Evolutionary conservation across 2,329 filamentous ascomycete species (phyloP), one percentile per base, ranked within the genome.

Genomic region (Paramyrothecium sp.): DNA sequence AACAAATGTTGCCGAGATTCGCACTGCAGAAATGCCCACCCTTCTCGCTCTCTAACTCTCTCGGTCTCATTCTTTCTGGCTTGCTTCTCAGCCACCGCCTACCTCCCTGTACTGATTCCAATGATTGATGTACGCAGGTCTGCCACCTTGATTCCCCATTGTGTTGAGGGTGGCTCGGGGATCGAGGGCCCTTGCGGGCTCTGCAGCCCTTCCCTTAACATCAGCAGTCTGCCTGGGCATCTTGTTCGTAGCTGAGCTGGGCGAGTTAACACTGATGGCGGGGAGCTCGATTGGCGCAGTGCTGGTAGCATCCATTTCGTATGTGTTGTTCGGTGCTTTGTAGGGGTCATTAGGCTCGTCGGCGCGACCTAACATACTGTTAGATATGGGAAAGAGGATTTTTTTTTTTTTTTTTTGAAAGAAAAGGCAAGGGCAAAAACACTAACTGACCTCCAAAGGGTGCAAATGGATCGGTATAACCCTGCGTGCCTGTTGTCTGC

Each of bases 361-460:
- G 46, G 57, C 67, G 54, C 73, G 69, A 2, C 73, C 73, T 76
- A 16, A 16, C 13, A 16, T 7, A 7, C 4, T 44, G 38, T 44
- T 44, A 44, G 38, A 17, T 4, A 44, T 19, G 57, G 17, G 34
- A 54, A 44, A 54, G 21, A 56, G 16, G 44, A n/a, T 55, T 62
- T 56, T 67, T 57, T 21, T 57, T 57, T 47, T 48, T 41, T 55
- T 22, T 58, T 48, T 49, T 34, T 55, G 22, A 22, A 51, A 34
- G 49, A 48, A 33, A 47, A 41, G 34, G 52, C 50, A 52, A 41
- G 33, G 21, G 51, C 54, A 44, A 30, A 57, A 30, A 17, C 13
- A 46, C 33, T 54, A 41, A 59, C 69, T 65, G 64, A 79, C 78
- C 78, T 70, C 77, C 76, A 67, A 79, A 79, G 12, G 75, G 71